Base-by-base conservation (phyloP, 306 rosid species). In the Casuarina equisetifolia region DNA sequence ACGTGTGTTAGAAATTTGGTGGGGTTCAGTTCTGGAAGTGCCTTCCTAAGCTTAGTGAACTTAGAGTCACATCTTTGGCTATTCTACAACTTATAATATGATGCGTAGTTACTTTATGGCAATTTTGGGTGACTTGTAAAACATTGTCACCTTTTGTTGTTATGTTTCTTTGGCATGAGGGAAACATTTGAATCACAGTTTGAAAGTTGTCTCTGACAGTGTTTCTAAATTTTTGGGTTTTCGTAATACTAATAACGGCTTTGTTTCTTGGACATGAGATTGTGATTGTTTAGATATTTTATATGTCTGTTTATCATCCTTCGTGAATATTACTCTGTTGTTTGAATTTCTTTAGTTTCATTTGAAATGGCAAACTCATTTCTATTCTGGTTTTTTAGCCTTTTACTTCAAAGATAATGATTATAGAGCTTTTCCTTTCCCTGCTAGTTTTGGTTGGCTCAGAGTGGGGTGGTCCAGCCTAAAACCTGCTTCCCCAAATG, bases 51-150 rank as follows among this genome's bases (percentile, higher is more conserved):
- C 44, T 36, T 62, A 36, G 69, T 62, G 32, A 19, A 6, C 19
- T n/a, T 62, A 12, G 69, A 62, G 69, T 36, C 69, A 62, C 69
- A 36, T 62, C 3, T 62, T 62, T 62, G 42, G 42, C 44, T 62
- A 32, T 35, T 36, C 36, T 36, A 15, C 44, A 35, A 36, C 44
- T 62, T 36, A 35, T 62, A 62, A 36, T 12, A 5, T 12, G 69
- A 62, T 62, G 44, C 44, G 9, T 36, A 3, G 69, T 10, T 62
- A 62, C 69, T 36, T 36, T 4, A 62, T 62, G 40, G 42, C 32
- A 19, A 53, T 53, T 53, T 53, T 3, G n/a, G 59, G 8, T 53
- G 20, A 53, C 25, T 17, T 53, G 59, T 53, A 17, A 16, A 53
- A 53, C 59, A 1, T 53, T 3, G 8, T 53, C 25, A 53, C n/a